Evolutionary conservation across 2,329 filamentous ascomycete genomes (phyloP), one percentile per base, ranked within the genome.

Genomic region (Aspergillus pseudoviridinutans): DNA sequence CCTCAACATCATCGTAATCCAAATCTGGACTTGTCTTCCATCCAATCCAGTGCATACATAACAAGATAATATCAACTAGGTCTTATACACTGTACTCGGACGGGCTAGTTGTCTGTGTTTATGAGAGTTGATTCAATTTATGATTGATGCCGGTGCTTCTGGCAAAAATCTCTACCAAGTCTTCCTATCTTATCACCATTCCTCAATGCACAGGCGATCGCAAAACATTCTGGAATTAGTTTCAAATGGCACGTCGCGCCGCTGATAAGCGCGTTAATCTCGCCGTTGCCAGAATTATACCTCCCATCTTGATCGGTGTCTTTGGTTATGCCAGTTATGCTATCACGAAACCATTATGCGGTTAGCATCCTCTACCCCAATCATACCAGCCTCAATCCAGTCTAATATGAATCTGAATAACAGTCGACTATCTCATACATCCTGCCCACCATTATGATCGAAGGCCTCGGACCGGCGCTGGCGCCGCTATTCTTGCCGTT

Each of bases 251-350:
- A 60, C 61, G 61, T 55, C 66, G 44, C 3, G 22, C 22, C 44
- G 22, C 68, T 62, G 68, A 74, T 56, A 76, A 75, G 64, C 75
- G 78, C 62, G 76, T 79, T 51, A 86, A 85, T 71, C 76, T 82
- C 66, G 84, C 82, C 74, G 80, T 83, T 50, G 84, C 86, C 53
- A 82, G 87, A 58, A 74, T 88, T 56, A 85, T 96, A 56, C 92
- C 92, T 3, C 64, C 87, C 42, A 70, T 93, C 52, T 82, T 96
- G 44, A 74, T 86, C 35, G 87, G 81, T 29, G 79, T 84, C 41
- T 81, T 90, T 59, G 86, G 80, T 41, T 91, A 90, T 73, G 84
- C 84, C 22, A 88, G 85, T 35, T 96, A 89, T 75, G 86, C 86
- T 14, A 73, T 92, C 51, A 84, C 89, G 51, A 86, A 82, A 61